A percentile compares a stretch with the other conserved stretches of the same genome.
Conservation (phyloP, 371 early-diverging fungal species). For the Mucor piriformis region DNA sequence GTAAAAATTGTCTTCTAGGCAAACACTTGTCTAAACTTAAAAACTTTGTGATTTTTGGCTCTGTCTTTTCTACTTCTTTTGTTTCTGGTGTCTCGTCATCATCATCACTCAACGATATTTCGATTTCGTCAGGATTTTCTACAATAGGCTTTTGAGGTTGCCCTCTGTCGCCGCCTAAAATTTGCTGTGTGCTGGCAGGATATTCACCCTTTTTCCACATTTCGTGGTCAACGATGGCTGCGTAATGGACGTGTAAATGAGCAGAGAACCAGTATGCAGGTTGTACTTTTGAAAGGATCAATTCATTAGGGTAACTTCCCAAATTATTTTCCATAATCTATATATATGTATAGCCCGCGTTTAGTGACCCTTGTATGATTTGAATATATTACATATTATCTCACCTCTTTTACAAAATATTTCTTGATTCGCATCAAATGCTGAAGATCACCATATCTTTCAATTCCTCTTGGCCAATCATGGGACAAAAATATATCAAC, state of each 20-base stretch:
- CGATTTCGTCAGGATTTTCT: conserved; percentile 68
- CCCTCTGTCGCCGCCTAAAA: neutral
- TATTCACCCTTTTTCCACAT: conserved; percentile 24
- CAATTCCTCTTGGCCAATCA: conserved; percentile 95
- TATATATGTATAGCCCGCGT: neutral
- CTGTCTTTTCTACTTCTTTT: neutral
- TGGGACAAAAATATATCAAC: conserved; percentile 93
- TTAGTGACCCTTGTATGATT: neutral
- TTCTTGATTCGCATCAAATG: conserved; percentile 68
- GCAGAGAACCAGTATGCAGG: conserved; percentile 94
- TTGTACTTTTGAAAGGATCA: conserved; percentile 69
- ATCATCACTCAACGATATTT: conserved; percentile 21
- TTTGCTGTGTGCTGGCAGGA: conserved; percentile 3
- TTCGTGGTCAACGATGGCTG: conserved; percentile 70
- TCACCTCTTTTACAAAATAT: conserved; percentile 75
- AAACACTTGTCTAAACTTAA: conserved; percentile 73
- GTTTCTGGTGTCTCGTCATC: neutral
- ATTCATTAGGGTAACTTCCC: conserved; percentile 74
- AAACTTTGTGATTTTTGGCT: conserved; percentile 52
- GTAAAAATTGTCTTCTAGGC: conserved; percentile 58
- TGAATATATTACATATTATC: no score
- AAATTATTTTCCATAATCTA: conserved; percentile 69
- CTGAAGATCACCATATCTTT: conserved; percentile 73
- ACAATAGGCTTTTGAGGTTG: neutral
- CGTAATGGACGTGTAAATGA: conserved; percentile 90